Evolutionary conservation across 805 yeast genomes (phyloP).

Genomic region (Barnettozyma sp.): DNA sequence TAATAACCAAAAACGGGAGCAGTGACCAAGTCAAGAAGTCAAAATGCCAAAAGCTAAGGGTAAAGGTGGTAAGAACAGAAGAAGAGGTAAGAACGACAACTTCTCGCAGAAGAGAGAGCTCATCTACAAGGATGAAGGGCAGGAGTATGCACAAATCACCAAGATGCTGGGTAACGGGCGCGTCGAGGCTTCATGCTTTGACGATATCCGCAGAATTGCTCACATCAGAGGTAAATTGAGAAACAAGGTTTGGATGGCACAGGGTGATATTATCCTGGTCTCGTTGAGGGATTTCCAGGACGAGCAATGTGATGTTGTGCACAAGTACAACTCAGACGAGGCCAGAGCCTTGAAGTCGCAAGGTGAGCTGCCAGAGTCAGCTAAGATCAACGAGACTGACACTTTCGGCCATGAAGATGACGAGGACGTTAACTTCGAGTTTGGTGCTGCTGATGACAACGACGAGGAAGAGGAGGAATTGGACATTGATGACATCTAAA

Average conservation of each 20-base stretch:
- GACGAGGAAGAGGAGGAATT: conserved; percentile 70
- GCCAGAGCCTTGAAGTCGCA: conserved; percentile 92
- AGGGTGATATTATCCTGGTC: conserved; percentile 94
- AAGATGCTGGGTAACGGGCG: conserved; percentile 99
- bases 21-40: too few relatives aligned
- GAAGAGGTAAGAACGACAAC: conserved; percentile 97
- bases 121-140: conserved; percentile 88
- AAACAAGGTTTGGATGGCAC: conserved; percentile 99
- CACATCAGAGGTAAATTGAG: conserved; percentile 98
- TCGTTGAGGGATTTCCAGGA: conserved; percentile 98
- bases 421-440: conserved; percentile 96
- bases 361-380: conserved; percentile 96
- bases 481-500: conserved; percentile 91
- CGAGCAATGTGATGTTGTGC: conserved; percentile 95
- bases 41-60: conserved; percentile 72
- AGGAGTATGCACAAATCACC: conserved; percentile 96
- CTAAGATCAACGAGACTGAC: conserved; percentile 96
- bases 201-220: conserved; percentile 88
- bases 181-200: conserved; percentile 92
- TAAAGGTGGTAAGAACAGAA: conserved; percentile 81
- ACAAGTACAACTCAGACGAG: conserved; percentile 94
- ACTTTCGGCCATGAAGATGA: conserved; percentile 95
- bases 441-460: conserved; percentile 85
- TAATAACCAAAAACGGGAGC: neutral
- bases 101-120: conserved; percentile 92